phyloP scores from a whole-genome alignment of 371 early-diverging fungal species.

The Synchytrium microbalum region DNA sequence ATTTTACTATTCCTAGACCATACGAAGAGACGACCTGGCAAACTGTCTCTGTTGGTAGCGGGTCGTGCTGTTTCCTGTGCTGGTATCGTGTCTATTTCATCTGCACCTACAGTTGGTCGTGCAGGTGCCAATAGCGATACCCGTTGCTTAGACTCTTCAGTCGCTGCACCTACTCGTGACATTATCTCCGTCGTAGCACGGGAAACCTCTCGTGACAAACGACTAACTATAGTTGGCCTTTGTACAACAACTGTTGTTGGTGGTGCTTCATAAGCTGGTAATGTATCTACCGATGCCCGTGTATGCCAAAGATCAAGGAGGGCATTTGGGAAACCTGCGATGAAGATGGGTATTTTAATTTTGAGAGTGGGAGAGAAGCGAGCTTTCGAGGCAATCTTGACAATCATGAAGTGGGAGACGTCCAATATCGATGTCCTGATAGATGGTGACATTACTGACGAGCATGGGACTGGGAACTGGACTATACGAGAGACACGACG shows the following conservation, averaged over 20 bases:
- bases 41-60: not conserved
- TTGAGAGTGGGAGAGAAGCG: conserved; percentile 21
- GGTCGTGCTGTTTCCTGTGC: not conserved
- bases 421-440: conserved; percentile 23
- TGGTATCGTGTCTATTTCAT: not conserved
- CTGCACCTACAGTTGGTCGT: not conserved
- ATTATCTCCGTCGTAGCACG: not conserved
- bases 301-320: conserved; percentile 18
- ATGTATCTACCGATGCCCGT: conserved; percentile 21
- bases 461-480: conserved; percentile 27
- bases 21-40: not conserved
- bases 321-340: conserved; percentile 25
- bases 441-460: conserved; percentile 22
- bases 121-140: not conserved
- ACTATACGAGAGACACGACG: conserved; percentile 22
- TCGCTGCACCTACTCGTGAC: not conserved
- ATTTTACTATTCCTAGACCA: not conserved
- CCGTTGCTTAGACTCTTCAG: not conserved
- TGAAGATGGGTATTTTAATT: conserved; percentile 22
- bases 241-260: not conserved
- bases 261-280: conserved; percentile 16
- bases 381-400: conserved; percentile 19
- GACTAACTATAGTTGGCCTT: not conserved
- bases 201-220: not conserved
- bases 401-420: conserved; percentile 20